phyloP scores from a whole-genome alignment of 352 stramenopile species.

The Phytophthora lateralis region DNA sequence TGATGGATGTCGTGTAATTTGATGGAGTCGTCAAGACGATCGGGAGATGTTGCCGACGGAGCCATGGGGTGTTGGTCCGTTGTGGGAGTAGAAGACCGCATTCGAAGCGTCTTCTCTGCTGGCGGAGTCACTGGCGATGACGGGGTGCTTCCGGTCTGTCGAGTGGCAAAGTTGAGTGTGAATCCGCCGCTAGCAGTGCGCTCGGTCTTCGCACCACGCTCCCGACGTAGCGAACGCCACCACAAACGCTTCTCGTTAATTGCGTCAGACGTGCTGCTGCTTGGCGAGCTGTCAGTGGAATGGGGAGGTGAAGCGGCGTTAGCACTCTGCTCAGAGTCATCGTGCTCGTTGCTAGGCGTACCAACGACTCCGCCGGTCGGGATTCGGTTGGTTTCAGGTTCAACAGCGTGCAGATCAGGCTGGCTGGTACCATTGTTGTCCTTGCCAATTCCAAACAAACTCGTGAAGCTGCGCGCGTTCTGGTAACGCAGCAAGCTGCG shows the following conservation, averaged over 20 bases:
- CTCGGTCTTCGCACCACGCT: conserved; percentile 58
- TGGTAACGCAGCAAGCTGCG: conserved; percentile 70
- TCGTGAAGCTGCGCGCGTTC: conserved; percentile 71
- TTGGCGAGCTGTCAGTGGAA: conserved; percentile 35
- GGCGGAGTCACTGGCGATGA: conserved; percentile 35
- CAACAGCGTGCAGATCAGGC: conserved; percentile 37
- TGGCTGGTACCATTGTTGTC: conserved; percentile 44
- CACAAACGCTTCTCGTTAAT: conserved; percentile 72
- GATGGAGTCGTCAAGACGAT: conserved; percentile 66
- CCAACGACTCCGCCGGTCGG: conserved; percentile 31
- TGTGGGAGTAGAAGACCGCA: conserved; percentile 14
- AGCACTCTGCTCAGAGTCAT: conserved; percentile 31
- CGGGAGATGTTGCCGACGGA: conserved; percentile 22
- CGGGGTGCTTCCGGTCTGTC: conserved; percentile 39
- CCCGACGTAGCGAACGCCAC: conserved; percentile 72
- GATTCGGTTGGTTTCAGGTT: conserved; percentile 40
- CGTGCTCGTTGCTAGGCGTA: conserved; percentile 20
- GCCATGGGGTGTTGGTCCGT: conserved; percentile 17
- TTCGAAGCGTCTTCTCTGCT: conserved; percentile 18
- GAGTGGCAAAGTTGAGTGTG: conserved; percentile 51
- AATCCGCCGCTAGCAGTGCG: conserved; percentile 69
- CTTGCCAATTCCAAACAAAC: conserved; percentile 60
- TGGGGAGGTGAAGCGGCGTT: conserved; percentile 26
- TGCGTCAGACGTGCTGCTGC: conserved; percentile 46
- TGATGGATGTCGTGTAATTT: conserved; percentile 60